Conservation (phyloP, 495 filamentous ascomycete genomes). For the Pyronema omphalodes region DNA sequence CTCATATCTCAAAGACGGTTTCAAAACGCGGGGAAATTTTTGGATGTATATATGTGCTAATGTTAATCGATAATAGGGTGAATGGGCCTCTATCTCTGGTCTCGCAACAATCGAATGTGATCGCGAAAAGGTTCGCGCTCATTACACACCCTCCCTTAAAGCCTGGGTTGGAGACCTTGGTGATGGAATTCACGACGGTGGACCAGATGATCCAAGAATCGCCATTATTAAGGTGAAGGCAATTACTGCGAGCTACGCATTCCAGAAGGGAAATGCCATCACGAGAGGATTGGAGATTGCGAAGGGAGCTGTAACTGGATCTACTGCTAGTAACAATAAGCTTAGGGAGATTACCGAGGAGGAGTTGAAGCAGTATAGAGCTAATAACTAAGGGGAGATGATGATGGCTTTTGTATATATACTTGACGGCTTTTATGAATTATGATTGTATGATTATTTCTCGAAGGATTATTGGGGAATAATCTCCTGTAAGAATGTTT, state of each 20-base stretch:
- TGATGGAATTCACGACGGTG: conserved; percentile 72
- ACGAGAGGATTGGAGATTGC: conserved; percentile 49
- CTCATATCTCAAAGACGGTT: neutral
- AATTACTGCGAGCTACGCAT: conserved; percentile 42
- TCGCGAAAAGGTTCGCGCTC: conserved; percentile 36
- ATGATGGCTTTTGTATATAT: neutral
- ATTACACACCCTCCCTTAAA: conserved; percentile 53
- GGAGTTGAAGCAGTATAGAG: conserved; percentile 40
- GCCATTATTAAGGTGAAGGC: conserved; percentile 48
- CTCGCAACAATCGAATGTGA: conserved; percentile 48
- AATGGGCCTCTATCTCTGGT: conserved; percentile 71
- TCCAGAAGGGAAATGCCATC: conserved; percentile 34
- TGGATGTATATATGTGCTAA: too few relatives aligned
- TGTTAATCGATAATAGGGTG: conserved; percentile 11
- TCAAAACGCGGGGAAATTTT: too few relatives aligned
- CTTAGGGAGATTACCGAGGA: conserved; percentile 54
- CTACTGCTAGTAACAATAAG: conserved; percentile 54
- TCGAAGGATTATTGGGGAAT: too few relatives aligned
- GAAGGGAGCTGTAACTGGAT: conserved; percentile 55
- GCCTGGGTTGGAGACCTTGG: conserved; percentile 85
- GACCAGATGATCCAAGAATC: conserved; percentile 63
- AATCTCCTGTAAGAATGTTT: neutral
- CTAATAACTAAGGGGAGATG: neutral
- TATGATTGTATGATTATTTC: neutral
- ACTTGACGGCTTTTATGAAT: neutral